phyloP scores from a whole-genome alignment of 1,284 basidiomycete species.

The Cutaneotrichosporon daszewskae region DNA sequence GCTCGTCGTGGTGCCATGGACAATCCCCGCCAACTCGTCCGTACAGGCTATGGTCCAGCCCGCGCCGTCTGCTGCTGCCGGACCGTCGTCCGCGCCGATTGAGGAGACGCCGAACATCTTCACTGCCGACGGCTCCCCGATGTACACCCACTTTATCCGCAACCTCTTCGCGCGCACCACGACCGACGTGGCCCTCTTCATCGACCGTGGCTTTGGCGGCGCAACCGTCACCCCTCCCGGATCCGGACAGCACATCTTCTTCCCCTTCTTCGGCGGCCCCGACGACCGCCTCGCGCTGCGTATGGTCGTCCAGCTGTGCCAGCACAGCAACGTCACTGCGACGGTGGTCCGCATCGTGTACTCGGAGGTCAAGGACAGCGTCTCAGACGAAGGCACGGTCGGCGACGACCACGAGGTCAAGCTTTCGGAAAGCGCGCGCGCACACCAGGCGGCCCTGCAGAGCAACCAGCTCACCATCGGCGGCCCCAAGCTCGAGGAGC shows the following conservation, averaged over 20 bases:
- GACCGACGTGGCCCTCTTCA: constrained; percentile 71
- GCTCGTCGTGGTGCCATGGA: constrained; percentile 79
- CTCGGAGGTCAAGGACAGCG: constrained; percentile 14
- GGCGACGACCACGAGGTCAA: constrained; percentile 19
- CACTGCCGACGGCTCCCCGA: constrained; percentile 42
- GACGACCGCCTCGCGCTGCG: constrained; percentile 80
- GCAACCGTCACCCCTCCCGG: constrained; percentile 29
- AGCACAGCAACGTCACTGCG: constrained; percentile 58
- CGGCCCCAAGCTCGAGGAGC: constrained; percentile 26
- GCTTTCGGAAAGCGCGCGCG: constrained; percentile 27
- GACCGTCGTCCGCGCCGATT: constrained; percentile 46
- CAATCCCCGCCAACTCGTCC: constrained; percentile 30
- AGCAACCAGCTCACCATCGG: constrained; percentile 42
- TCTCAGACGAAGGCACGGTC: constrained; percentile 49
- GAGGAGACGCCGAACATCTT: constrained; percentile 26
- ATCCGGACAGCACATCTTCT: constrained; percentile 61
- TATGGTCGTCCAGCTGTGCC: constrained; percentile 72
- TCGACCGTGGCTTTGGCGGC: constrained; percentile 59
- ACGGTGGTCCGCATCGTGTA: constrained; percentile 60
- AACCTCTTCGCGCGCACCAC: constrained; percentile 61
- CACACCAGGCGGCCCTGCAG: constrained; percentile 40
- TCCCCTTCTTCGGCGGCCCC: constrained; percentile 87
- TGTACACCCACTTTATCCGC: constrained; percentile 73
- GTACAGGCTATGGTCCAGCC: not conserved
- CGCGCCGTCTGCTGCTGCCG: constrained; percentile 7